Percentiles rank a stretch among this genome's conserved stretches.
These are phyloP conservation scores for Russula emetica DNA, from an alignment of 768 basidiomycete species.

Conservation along the genomic window DNA sequence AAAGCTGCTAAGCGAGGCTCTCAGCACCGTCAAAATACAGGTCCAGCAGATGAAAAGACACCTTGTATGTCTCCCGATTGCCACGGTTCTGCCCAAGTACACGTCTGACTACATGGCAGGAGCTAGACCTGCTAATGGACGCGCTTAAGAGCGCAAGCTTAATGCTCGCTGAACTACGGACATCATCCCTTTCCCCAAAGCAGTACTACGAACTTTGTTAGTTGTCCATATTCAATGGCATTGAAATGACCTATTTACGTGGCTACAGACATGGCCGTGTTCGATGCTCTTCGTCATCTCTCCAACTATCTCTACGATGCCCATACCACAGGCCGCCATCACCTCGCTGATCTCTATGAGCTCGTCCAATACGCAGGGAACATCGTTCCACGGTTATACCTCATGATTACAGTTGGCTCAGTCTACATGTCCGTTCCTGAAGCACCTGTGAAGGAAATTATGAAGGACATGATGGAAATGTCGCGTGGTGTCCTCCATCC, in stretches of 20 bases:
- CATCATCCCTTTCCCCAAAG: conserved; percentile 89
- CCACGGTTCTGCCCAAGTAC: neutral
- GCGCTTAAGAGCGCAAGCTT: conserved; percentile 94
- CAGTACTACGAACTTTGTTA: conserved; percentile 98
- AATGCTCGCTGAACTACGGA: conserved; percentile 95
- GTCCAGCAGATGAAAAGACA: conserved; percentile 94
- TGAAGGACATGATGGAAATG: conserved; percentile 99
- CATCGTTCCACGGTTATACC: conserved; percentile 88
- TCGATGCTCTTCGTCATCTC: conserved; percentile 91
- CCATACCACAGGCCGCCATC: conserved; percentile 85
- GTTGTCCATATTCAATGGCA: conserved; percentile 17
- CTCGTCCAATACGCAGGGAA: conserved; percentile 99
- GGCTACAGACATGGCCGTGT: conserved; percentile 91
- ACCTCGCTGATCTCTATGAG: conserved; percentile 97
- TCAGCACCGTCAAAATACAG: conserved; percentile 85
- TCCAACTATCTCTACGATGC: conserved; percentile 97
- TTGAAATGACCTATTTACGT: neutral
- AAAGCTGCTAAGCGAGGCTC: conserved; percentile 78
- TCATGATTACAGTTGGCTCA: conserved; percentile 99
- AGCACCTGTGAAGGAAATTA: conserved; percentile 97
- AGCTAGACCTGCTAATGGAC: conserved; percentile 97
- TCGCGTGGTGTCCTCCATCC: conserved; percentile 95
- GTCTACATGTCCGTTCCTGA: conserved; percentile 99
- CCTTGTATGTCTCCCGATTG: conserved; percentile 48
- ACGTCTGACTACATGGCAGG: conserved; percentile 43